Percentiles rank a stretch among this genome's conserved stretches.
These are phyloP conservation scores for Fonsecaea multimorphosa DNA, from an alignment of 2,329 filamentous ascomycete species.

Conservation along the genomic window DNA sequence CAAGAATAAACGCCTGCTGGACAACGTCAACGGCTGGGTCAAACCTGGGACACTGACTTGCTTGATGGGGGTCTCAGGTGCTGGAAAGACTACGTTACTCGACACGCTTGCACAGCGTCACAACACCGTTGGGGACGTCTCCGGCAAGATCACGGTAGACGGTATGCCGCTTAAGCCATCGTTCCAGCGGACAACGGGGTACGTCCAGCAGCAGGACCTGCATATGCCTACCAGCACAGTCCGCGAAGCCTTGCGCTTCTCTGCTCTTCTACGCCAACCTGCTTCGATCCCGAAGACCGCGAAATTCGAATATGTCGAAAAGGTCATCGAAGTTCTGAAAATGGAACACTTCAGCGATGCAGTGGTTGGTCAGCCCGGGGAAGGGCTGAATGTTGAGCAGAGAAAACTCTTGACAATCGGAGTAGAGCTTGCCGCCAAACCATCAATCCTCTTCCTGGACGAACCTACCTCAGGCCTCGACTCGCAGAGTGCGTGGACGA, in stretches of 20 bases:
- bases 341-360: slow-evolving; percentile 90
- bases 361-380: slow-evolving; percentile 83
- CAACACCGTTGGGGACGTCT: slow-evolving; percentile 64
- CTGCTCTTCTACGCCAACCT: slow-evolving; percentile 81
- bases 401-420: slow-evolving; percentile 82
- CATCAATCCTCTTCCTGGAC: slow-evolving; percentile 84
- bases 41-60: slow-evolving; percentile 62
- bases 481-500: slow-evolving; percentile 88
- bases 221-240: slow-evolving; percentile 62
- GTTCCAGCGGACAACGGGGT: slow-evolving; percentile 19
- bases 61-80: slow-evolving; percentile 67
- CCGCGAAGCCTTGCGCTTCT: slow-evolving; percentile 78
- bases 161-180: slow-evolving; percentile 48
- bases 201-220: slow-evolving; percentile 4
- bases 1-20: slow-evolving; percentile 57
- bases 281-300: slow-evolving; percentile 71
- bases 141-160: slow-evolving; percentile 70
- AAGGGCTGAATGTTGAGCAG: slow-evolving; percentile 69
- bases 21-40: slow-evolving; percentile 61
- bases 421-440: slow-evolving; percentile 90
- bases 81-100: slow-evolving; percentile 66
- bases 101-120: slow-evolving; percentile 62
- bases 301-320: slow-evolving; percentile 83
- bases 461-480: slow-evolving; percentile 93
- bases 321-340: slow-evolving; percentile 83